Base-by-base conservation (phyloP, 495 filamentous ascomycete species). In the Pseudomonodictys pantanalensis region DNA sequence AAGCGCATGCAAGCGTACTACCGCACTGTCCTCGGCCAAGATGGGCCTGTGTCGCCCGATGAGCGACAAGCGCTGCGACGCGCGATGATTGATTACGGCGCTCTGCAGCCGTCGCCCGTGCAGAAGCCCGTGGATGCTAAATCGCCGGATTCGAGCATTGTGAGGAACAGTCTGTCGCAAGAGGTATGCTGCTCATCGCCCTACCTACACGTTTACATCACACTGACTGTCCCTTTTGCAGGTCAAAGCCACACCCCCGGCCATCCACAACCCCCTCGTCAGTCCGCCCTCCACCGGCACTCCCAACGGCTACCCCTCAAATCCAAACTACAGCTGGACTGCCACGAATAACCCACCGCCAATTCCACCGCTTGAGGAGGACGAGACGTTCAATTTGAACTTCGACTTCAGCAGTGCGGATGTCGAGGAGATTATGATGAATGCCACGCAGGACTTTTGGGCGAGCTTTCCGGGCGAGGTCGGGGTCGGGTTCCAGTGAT, bases 1-100 rank as follows among this genome's bases (percentile, higher is more conserved):
- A 70, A 68, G 42, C 65, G 65, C 47, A 70, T 70, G 68, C 65
- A 66, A 47, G 68, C 52, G 2, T 68, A 62, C 42, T 70, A 70
- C 44, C 48, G 56, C 11, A 62, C 52, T 9, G 26, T 68, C 6
- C 44, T 56, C 5, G 45, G 56, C 12, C 46, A 66, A 24, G 53
- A 68, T 7, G 56, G 60, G 1, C 64, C 64, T 17, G 62, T 66
- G n/a, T 65, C 65, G 23, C 68, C 53, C 2, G 62, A 68, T 23
- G 68, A 70, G 50, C 65, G 68, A 41, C 50, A 57, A 18, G 62
- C 48, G 5, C 60, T 70, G 18, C 49, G 56, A 38, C 56, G 47
- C 29, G 64, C 68, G 18, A 63, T 70, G 54, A 50, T 70, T 24
- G 68, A 70, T 43, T 70, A 70, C 39, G 65, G 68, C 26, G 65